phyloP scores from a whole-genome alignment of 176 grass and related monocot genomes.

The Oryza officinalis region DNA sequence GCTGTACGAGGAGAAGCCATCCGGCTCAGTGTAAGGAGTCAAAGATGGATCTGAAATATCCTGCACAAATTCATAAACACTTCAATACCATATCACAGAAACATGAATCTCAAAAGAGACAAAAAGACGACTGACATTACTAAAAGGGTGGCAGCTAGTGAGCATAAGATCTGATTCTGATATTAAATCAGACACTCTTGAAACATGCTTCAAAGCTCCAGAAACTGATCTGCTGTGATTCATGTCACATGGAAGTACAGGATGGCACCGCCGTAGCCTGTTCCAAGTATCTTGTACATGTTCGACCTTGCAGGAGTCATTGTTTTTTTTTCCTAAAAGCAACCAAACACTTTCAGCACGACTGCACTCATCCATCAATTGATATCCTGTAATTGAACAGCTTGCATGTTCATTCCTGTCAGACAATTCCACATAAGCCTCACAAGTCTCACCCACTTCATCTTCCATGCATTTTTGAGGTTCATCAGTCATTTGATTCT shows the following conservation, averaged over 20 bases:
- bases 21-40: conserved; percentile 51
- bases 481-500: conserved; percentile 34
- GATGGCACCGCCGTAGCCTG: conserved; percentile 51
- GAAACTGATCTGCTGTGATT: conserved; percentile 48
- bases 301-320: conserved; percentile 45
- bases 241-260: conserved; percentile 50
- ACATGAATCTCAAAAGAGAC: conserved; percentile 13
- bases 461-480: conserved; percentile 33
- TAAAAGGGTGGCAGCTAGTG: conserved; percentile 49
- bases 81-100: conserved; percentile 29
- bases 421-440: conserved; percentile 48
- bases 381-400: conserved; percentile 56
- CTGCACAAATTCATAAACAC: conserved; percentile 55
- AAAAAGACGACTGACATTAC: conserved; percentile 55
- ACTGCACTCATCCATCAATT: conserved; percentile 92
- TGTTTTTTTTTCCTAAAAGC: conserved; percentile 45
- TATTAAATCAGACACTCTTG: conserved; percentile 62
- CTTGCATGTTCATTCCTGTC: conserved; percentile 45
- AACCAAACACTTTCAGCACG: conserved; percentile 55
- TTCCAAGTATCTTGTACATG: conserved; percentile 78
- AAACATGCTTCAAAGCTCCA: conserved; percentile 62
- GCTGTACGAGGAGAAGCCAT: conserved; percentile 63
- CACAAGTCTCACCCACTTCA: conserved; percentile 51
- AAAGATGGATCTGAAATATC: conserved; percentile 67
- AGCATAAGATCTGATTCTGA: conserved; percentile 86